phyloP scores from a whole-genome alignment of 352 stramenopile species.

The Aphanomyces astaci region DNA sequence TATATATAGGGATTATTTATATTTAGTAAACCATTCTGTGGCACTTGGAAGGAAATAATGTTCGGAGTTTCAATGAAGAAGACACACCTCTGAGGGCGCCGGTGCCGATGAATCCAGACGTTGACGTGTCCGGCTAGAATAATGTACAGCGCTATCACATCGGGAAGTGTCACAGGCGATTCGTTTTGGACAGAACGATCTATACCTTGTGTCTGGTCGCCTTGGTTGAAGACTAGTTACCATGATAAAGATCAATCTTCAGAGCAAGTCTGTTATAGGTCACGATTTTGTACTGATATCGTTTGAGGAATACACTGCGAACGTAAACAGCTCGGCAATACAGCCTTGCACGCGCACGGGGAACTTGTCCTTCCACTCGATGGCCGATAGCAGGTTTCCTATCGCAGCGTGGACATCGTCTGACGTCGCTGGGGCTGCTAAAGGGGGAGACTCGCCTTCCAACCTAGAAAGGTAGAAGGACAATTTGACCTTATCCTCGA shows the following conservation, averaged over 20 bases:
- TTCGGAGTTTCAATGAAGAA: too few relatives aligned
- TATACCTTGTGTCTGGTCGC: conserved; percentile 11
- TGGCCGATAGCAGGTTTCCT: background rate
- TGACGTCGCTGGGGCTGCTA: background rate
- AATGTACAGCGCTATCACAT: conserved; percentile 21
- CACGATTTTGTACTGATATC: conserved; percentile 7
- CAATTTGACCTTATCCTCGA: too few relatives aligned
- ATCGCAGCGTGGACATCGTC: background rate
- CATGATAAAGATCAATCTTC: too few relatives aligned
- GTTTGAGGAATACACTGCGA: background rate
- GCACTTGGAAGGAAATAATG: too few relatives aligned
- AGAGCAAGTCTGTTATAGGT: too few relatives aligned
- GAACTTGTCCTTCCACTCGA: conserved; percentile 11
- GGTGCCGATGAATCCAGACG: background rate
- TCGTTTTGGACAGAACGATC: too few relatives aligned
- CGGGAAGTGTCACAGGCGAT: too few relatives aligned
- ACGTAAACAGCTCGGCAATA: background rate
- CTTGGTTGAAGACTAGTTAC: conserved; percentile 17
- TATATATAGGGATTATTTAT: too few relatives aligned
- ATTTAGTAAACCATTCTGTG: too few relatives aligned
- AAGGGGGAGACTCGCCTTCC: background rate
- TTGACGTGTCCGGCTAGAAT: background rate
- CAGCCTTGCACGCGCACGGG: background rate
- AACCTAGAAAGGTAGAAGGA: too few relatives aligned
- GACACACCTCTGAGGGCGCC: background rate